Base-by-base conservation (phyloP, 1,284 basidiomycete genomes). In the Lentinula novae-zelandiae region DNA sequence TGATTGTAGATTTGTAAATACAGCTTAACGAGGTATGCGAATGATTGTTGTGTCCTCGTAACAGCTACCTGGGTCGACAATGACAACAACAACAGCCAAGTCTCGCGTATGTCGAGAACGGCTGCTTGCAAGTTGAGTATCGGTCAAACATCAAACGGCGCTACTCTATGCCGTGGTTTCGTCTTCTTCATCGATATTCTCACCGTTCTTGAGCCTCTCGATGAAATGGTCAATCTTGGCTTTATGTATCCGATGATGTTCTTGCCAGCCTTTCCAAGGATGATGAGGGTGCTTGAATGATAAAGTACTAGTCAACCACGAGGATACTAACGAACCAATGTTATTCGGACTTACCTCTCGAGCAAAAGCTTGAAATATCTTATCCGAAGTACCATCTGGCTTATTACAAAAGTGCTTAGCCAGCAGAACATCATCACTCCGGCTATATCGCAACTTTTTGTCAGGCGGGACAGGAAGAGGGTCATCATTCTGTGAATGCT, bases 251-350 rank as follows among this genome's bases (percentile, higher is more conserved):
- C 90, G 82, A 71, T 92, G 86, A 68, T 93, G 90, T 67, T 93
- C 90, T 70, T 93, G 90, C 91, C 90, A 93, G 22, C 90, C 90
- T 71, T 93, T 93, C 90, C 90, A 93, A 1, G 90, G 90, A 75
- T 93, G 90, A 70, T 92, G 89, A 5, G 90, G 83, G 72, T 92
- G 80, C 90, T 92, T 44, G 27, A 20, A 56, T 38, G 36, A 49
- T 13, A 33, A 4, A 53, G 27, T 44, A 17, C 44, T 17, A 40
- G 15, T 55, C 39, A 42, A 42, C 42, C 39, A 10, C 17, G 22
- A 22, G 38, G 27, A 17, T 42, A 5, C 27, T n/a, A 34, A 6
- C 4, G 9, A 50, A 39, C 3, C 9, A 9, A 38, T 38, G 51
- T 13, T 40, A 33, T 54, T 13, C 40, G 60, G 51, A 62, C 82